Conservation (phyloP, 2,329 filamentous ascomycete genomes). For the Fusarium staphyleae region DNA sequence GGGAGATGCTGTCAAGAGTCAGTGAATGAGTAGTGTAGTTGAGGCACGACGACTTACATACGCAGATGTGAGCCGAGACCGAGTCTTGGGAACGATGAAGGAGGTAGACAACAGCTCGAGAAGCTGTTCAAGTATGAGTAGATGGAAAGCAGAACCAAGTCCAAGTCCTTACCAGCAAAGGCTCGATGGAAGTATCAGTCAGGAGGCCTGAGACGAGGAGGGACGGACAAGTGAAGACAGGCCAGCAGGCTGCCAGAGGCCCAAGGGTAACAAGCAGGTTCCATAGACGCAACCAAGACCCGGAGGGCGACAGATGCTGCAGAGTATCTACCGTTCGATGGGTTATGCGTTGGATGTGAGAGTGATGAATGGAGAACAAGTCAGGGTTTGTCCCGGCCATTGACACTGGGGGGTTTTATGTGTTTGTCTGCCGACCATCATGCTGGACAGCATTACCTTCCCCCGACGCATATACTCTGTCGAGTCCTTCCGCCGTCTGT, state of each 20-base stretch:
- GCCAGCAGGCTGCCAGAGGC: not conserved
- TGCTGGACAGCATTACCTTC: constrained; percentile 1
- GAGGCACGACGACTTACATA: not conserved
- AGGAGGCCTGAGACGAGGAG: not conserved
- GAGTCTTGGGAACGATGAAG: not conserved
- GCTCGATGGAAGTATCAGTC: not conserved
- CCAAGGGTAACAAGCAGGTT: constrained; percentile 14
- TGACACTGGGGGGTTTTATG: not conserved
- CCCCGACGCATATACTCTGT: constrained; percentile 3
- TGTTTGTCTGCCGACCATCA: not conserved
- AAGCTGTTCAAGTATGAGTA: not conserved
- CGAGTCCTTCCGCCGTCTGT: constrained; percentile 6
- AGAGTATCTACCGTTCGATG: not conserved
- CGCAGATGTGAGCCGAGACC: not conserved
- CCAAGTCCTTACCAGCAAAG: not conserved
- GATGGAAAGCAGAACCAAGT: not conserved
- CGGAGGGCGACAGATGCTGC: not conserved
- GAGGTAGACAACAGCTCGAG: not conserved
- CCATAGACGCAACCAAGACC: constrained; percentile 26
- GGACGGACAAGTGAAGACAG: not conserved
- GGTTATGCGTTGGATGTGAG: not conserved
- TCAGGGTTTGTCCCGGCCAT: not conserved
- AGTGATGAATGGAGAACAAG: constrained; percentile 1
- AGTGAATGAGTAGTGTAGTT: not conserved
- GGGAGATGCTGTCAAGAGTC: not conserved